Base-by-base conservation (phyloP, 495 filamentous ascomycete species). In the Penicillium daleae region DNA sequence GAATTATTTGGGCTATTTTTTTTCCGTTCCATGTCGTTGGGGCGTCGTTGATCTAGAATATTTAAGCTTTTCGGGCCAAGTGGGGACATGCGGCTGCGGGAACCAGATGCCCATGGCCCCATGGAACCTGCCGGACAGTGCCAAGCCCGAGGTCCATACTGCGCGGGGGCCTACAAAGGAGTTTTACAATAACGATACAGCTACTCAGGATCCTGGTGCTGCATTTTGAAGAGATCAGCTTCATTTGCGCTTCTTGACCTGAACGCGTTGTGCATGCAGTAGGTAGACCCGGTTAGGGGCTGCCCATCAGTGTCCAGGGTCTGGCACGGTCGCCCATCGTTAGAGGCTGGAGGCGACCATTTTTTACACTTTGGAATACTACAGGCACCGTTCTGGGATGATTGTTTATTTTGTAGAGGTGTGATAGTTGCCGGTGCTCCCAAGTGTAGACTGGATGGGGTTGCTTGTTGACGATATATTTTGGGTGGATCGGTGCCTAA, bases 21-120 rank as follows among this genome's bases (percentile, higher is more conserved):
- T 54, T 35, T 6, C 9, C 29, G 13, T 19, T 54, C 19, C 3
- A 9, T 32, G 31, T 33, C 22, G 51, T 54, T 33, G 10, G 40
- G 9, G 6, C 17, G 24, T 46, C 9, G 26, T 48, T 33, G n/a
- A 58, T 58, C 56, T 46, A 8, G 29, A 21, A 19, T 7, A 21
- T 7, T 51, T 61, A 64, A 64, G 62, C 40, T 64, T 64, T 56
- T 48, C 57, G 62, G 62, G 57, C 57, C 62, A 56, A 21, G 62
- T 64, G 57, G 51, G 35, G 35, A 21, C 35, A 13, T 42, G 31
- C 33, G 24, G 26, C 32, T 26, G 24, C 17, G 15, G 53, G 60
- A 50, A 29, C 42, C 4, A 26, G 31, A 56, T 57, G n/a, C n/a
- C n/a, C 19, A 17, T 39, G 22, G n/a, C n/a, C n/a, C 40, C 40